phyloP scores from a whole-genome alignment of 805 yeast genomes.

The Candida hispaniensis region DNA sequence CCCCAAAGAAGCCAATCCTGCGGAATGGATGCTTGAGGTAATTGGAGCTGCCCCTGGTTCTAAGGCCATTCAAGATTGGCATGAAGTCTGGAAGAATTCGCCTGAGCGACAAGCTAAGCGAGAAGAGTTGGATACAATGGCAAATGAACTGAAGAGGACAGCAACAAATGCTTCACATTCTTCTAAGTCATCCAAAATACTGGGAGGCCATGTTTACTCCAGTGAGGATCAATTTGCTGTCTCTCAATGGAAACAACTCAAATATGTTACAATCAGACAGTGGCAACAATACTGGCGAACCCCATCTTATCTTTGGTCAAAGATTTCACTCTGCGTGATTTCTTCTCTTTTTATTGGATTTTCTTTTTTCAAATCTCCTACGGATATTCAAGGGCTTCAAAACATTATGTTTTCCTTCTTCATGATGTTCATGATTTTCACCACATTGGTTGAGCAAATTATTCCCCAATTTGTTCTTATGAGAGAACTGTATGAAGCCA shows the following conservation, averaged over 20 bases:
- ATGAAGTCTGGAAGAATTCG: conserved; percentile 71
- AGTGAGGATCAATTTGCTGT: conserved; percentile 34
- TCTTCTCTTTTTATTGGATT: conserved; percentile 57
- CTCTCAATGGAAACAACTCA: conserved; percentile 32
- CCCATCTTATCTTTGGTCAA: conserved; percentile 49
- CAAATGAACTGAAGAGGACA: conserved; percentile 32
- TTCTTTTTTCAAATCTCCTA: conserved; percentile 54
- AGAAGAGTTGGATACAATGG: conserved; percentile 45
- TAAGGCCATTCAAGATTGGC: conserved; percentile 26
- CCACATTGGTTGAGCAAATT: conserved; percentile 50
- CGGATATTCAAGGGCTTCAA: conserved; percentile 59
- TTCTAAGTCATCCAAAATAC: no score
- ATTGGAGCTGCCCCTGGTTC: conserved; percentile 34
- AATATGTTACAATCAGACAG: conserved; percentile 41
- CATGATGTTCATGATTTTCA: conserved; percentile 49
- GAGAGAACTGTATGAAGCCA: conserved; percentile 56
- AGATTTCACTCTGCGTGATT: conserved; percentile 40
- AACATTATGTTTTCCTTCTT: conserved; percentile 72
- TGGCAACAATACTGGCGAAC: conserved; percentile 56
- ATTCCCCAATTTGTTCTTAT: conserved; percentile 49
- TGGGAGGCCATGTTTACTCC: conserved; percentile 21
- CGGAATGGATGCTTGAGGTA: conserved; percentile 83
- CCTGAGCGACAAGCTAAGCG: conserved; percentile 48
- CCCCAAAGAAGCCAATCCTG: conserved; percentile 65
- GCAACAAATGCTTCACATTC: conserved; percentile 39